Percentiles rank a stretch among this genome's conserved stretches.
Evolutionary conservation across 352 stramenopile species (phyloP).

Genomic region (Phytopythium sindhum): DNA sequence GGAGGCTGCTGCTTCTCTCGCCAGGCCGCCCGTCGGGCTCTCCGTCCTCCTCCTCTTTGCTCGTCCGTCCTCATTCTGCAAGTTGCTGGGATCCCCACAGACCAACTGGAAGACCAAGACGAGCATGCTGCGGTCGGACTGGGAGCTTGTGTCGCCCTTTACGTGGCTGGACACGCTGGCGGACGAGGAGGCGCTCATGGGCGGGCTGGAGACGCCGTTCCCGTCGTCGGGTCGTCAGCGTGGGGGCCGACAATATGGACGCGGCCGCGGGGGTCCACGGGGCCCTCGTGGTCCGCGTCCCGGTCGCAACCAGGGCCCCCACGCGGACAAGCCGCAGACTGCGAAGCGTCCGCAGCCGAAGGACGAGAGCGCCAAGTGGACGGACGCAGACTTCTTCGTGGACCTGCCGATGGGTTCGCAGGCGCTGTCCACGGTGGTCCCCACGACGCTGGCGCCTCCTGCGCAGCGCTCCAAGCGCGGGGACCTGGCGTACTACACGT

Average conservation of each 20-base stretch:
- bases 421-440: conserved; percentile 44
- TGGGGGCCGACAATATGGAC: not conserved
- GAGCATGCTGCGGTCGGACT: conserved; percentile 48
- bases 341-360: conserved; percentile 1
- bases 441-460: conserved; percentile 24
- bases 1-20: not conserved
- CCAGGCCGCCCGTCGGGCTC: not conserved
- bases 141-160: conserved; percentile 46
- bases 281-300: not conserved
- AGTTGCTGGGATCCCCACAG: not conserved
- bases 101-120: not conserved
- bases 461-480: conserved; percentile 36
- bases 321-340: not conserved
- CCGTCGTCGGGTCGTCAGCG: not conserved
- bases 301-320: not conserved
- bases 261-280: not conserved
- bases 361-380: conserved; percentile 17
- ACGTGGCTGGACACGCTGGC: conserved; percentile 45
- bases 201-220: conserved; percentile 13
- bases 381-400: conserved; percentile 40
- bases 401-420: conserved; percentile 43
- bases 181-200: conserved; percentile 49
- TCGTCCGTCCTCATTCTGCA: not conserved
- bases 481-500: conserved; percentile 44
- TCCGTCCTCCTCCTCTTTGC: not conserved